Conservation (phyloP, 176 grass and related monocot species). For the Chrysopogon serrulatus region DNA sequence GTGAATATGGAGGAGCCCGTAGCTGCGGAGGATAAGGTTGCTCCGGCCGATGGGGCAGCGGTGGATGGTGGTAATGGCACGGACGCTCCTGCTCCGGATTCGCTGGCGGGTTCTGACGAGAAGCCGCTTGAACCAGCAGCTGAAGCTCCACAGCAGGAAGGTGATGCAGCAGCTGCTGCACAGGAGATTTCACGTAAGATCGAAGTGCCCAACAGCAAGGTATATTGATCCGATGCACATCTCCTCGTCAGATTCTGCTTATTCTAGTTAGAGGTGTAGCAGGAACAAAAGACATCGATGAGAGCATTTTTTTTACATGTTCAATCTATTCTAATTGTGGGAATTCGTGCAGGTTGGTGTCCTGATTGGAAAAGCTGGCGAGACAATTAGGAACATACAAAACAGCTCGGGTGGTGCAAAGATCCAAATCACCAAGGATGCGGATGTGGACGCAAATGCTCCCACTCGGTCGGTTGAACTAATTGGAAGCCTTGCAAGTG, state of each 20-base stretch:
- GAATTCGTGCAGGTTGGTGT: conserved; percentile 67
- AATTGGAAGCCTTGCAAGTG: conserved; percentile 59
- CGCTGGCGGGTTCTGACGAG: neutral
- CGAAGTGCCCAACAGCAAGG: conserved; percentile 92
- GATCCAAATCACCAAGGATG: conserved; percentile 96
- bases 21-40: neutral
- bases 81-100: neutral
- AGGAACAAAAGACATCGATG: neutral
- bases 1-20: conserved; percentile 6
- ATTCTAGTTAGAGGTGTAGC: neutral
- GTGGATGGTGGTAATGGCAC: conserved; percentile 24
- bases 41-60: neutral
- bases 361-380: conserved; percentile 85
- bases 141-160: conserved; percentile 31
- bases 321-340: neutral
- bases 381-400: conserved; percentile 90
- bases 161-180: neutral
- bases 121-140: conserved; percentile 8
- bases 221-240: conserved; percentile 25
- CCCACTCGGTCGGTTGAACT: conserved; percentile 68
- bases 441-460: conserved; percentile 45
- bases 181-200: conserved; percentile 44
- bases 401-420: conserved; percentile 67
- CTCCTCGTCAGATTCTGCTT: neutral
- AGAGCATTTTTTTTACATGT: neutral